phyloP scores from a whole-genome alignment of 176 grass and related monocot genomes.

The Hordeum marinum region DNA sequence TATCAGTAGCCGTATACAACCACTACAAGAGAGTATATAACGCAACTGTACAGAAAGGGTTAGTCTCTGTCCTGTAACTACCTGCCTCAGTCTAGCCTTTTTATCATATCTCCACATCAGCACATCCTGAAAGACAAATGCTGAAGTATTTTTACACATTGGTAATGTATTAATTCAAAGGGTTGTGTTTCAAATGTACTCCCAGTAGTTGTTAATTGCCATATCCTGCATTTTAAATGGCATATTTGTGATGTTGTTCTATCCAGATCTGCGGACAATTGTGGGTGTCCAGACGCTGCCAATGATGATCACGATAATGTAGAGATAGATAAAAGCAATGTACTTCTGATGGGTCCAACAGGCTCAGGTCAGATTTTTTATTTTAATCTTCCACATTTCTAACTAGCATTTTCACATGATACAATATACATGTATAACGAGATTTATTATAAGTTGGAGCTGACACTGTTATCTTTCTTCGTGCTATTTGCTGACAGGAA shows the following conservation, averaged over 20 bases:
- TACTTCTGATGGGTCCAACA: constrained; percentile 93
- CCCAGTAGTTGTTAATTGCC: neutral
- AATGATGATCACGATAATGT: constrained; percentile 70
- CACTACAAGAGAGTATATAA: constrained; percentile 98
- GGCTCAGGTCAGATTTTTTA: constrained; percentile 59
- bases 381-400: neutral
- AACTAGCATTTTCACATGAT: constrained; percentile 6
- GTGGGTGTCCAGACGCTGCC: constrained; percentile 25
- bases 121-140: neutral
- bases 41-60: constrained; percentile 85
- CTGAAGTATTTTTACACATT: constrained; percentile 13
- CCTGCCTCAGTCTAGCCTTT: neutral
- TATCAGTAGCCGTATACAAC: constrained; percentile 96
- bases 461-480: constrained; percentile 26
- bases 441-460: constrained; percentile 10
- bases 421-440: constrained; percentile 1
- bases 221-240: constrained; percentile 9
- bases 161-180: neutral
- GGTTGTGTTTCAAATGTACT: neutral
- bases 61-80: constrained; percentile 42
- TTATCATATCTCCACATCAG: neutral
- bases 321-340: constrained; percentile 99
- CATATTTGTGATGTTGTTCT: constrained; percentile 25
- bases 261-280: constrained; percentile 57
- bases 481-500: constrained; percentile 61